Base-by-base conservation (phyloP, 257 asterid genomes). In the Solanum lignicaule region DNA sequence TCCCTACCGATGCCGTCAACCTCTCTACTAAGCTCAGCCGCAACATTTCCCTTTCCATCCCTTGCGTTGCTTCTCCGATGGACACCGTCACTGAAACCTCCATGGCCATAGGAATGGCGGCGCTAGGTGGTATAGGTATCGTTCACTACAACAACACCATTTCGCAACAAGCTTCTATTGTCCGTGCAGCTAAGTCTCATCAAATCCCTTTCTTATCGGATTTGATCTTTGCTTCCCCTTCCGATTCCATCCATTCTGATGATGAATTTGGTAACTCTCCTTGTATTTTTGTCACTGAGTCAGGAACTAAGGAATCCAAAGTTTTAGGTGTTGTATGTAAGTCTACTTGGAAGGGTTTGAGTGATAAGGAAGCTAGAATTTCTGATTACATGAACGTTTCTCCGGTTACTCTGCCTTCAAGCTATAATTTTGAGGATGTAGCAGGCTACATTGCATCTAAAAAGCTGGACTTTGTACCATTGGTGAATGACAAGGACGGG, bases 51-150 rank as follows among this genome's bases (percentile, higher is more conserved):
- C 93, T 96, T 7, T 93, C 98, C n/a, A 90, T 93, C 14, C 98
- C 99, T 0, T 96, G 98, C 88, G 96, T 96, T 29, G 90, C 99
- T 65, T 96, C 99, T 21, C 99, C 99, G 0, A 95, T 96, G 99
- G 99, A 96, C 87, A 96, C 99, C 31, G 98, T 95, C 46, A 93
- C 98, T 0, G 99, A 96, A 75, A 88, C 98, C 46, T 94, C 97
- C 60, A 96, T 96, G 99, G 97, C 99, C 8, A 91, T 93, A 2
- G 95, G 97, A 85, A 96, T 95, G 99, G 97, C 99, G 60, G 92
- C 98, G 12, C 91, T 96, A 0, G 98, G 99, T 4, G 99, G 88
- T 18, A 89, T 96, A 31, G 96, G 96, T 23, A 88, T 96, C 39
- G 73, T 95, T 31, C 99, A 96, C 83, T 95, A 94, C 84, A 96